phyloP scores from a whole-genome alignment of 345 rosid genomes.

The Mallotus nudiflorus region DNA sequence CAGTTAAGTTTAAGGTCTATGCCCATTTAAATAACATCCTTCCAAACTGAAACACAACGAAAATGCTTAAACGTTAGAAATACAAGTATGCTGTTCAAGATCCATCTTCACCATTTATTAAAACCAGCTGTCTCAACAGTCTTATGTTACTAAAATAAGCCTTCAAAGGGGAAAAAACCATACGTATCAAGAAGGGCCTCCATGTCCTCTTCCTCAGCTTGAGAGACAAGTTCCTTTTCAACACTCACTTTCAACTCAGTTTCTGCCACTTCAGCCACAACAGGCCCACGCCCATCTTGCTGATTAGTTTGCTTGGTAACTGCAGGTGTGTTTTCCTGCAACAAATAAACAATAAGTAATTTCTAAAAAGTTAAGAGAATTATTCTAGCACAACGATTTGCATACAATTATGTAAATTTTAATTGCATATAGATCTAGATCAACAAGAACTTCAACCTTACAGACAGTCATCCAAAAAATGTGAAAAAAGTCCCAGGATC shows the following conservation, averaged over 20 bases:
- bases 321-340: conserved; percentile 80
- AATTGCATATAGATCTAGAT: neutral
- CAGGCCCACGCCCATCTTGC: conserved; percentile 79
- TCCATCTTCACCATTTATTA: neutral
- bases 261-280: conserved; percentile 58
- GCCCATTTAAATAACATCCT: neutral
- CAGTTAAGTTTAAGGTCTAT: neutral
- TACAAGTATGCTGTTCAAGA: neutral
- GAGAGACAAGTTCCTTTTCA: conserved; percentile 94
- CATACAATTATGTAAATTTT: neutral
- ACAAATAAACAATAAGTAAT: conserved; percentile 19
- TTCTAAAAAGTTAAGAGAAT: conserved; percentile 11
- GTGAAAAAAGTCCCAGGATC: neutral
- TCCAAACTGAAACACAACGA: no score
- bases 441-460: neutral
- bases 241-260: conserved; percentile 83
- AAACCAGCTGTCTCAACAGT: neutral
- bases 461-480: neutral
- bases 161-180: conserved; percentile 24
- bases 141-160: neutral
- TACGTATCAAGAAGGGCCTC: conserved; percentile 97
- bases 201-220: conserved; percentile 99
- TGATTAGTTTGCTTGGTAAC: conserved; percentile 58
- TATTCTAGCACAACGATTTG: conserved; percentile 8
- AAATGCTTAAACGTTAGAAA: neutral